These are phyloP conservation scores for Anthostomella pinea DNA, from an alignment of 2,329 filamentous ascomycete species.

Conservation along the genomic window DNA sequence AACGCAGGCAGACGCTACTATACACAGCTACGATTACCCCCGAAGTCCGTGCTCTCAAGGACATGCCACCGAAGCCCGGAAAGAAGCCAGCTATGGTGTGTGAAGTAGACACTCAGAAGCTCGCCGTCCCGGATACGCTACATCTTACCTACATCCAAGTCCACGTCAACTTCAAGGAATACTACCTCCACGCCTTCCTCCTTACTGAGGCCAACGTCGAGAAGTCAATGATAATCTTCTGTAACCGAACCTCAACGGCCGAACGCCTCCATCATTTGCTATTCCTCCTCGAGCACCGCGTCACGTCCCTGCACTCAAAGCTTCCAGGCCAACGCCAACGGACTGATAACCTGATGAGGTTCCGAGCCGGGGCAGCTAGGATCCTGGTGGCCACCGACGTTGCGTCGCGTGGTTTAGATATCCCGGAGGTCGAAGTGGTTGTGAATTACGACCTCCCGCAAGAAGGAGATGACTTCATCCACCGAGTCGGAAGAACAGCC, in stretches of 20 bases:
- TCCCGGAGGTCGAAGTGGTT: constrained; percentile 85
- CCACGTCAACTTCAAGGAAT: constrained; percentile 88
- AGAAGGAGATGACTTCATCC: constrained; percentile 97
- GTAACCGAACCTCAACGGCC: constrained; percentile 86
- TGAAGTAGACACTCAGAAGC: constrained; percentile 73
- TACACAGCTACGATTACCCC: constrained; percentile 96
- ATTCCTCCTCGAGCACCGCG: constrained; percentile 80
- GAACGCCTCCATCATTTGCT: constrained; percentile 87
- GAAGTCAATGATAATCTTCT: constrained; percentile 87
- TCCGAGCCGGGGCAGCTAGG: constrained; percentile 83
- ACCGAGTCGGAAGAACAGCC: constrained; percentile 91
- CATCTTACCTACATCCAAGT: constrained; percentile 83
- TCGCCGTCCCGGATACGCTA: constrained; percentile 78
- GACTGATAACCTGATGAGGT: constrained; percentile 83
- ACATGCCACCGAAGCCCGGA: constrained; percentile 65
- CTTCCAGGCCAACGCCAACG: constrained; percentile 83
- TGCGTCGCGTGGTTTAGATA: constrained; percentile 89
- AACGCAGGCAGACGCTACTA: constrained; percentile 83
- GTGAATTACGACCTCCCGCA: constrained; percentile 94
- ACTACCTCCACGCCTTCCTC: constrained; percentile 88
- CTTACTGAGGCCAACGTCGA: constrained; percentile 71
- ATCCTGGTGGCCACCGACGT: constrained; percentile 95
- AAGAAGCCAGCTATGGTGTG: constrained; percentile 82
- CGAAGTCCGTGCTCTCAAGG: constrained; percentile 84
- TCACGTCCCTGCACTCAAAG: constrained; percentile 85